These are phyloP conservation scores for Syzygium aqueum DNA, from an alignment of 345 rosid genomes.

Conservation along the genomic window DNA sequence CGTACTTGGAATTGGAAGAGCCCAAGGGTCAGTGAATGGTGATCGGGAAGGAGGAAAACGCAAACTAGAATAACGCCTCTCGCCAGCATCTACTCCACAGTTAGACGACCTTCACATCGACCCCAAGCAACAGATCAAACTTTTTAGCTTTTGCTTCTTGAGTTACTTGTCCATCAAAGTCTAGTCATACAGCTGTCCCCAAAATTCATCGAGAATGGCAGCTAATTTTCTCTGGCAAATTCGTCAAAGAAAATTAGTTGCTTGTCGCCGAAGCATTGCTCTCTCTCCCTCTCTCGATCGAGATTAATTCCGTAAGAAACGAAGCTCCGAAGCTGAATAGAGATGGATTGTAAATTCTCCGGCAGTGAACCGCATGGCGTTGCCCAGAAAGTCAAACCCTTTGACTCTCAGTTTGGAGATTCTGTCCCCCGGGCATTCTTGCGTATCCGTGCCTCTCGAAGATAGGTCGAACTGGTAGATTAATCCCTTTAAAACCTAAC, in stretches of 20 bases:
- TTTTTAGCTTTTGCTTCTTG: conserved; percentile 60
- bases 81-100: conserved; percentile 42
- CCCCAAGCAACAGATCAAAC: conserved; percentile 43
- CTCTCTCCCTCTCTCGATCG: too few species aligned
- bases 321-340: neutral
- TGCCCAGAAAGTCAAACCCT: neutral
- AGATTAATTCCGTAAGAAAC: neutral
- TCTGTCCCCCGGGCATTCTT: neutral
- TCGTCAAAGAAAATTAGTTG: conserved; percentile 23
- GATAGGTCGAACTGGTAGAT: neutral
- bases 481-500: neutral
- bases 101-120: conserved; percentile 39
- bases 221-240: conserved; percentile 33
- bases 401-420: neutral
- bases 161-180: conserved; percentile 59
- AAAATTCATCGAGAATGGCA: conserved; percentile 68
- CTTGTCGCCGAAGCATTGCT: conserved; percentile 25
- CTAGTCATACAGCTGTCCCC: conserved; percentile 74
- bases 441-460: too few species aligned
- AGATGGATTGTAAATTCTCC: neutral
- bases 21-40: neutral
- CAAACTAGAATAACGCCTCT: conserved; percentile 69
- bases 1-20: neutral
- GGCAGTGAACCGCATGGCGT: neutral
- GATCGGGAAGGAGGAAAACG: conserved; percentile 23